These are phyloP conservation scores for Entelexis paramagnoliae DNA, from an alignment of 1,139 yeast species.

Conservation along the genomic window DNA sequence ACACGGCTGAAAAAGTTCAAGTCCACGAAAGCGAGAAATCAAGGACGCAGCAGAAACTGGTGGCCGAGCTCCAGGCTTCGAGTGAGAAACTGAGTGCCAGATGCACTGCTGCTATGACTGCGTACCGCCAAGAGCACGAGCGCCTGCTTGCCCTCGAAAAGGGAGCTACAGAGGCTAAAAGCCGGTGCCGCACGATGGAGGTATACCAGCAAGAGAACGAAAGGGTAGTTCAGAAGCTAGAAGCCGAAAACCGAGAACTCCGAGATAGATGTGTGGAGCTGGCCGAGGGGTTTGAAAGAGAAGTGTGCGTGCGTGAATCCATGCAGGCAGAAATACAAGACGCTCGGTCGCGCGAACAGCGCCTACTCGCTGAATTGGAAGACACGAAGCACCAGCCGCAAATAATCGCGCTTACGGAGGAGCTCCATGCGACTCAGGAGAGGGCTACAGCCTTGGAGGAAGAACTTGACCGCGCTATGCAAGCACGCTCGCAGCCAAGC, in stretches of 20 bases:
- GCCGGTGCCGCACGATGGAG: neutral
- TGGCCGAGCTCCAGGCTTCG: neutral
- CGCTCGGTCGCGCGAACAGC: neutral
- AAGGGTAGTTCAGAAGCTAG: neutral
- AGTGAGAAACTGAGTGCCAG: neutral
- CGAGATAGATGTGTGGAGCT: neutral
- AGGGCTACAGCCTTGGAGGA: neutral
- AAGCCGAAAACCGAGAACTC: neutral
- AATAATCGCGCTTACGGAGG: neutral
- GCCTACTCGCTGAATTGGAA: neutral
- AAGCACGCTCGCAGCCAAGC: neutral
- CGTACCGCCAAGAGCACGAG: neutral
- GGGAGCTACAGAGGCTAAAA: neutral
- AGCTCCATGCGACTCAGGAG: neutral
- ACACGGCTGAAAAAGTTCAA: neutral
- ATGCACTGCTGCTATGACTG: neutral
- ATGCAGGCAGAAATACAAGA: neutral
- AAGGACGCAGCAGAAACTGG: neutral
- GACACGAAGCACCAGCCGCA: neutral
- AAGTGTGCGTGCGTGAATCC: neutral
- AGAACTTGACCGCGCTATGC: neutral
- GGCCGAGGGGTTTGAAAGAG: constrained; percentile 2
- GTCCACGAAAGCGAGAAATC: neutral
- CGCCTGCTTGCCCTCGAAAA: neutral
- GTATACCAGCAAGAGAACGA: neutral